Evolutionary conservation across 768 basidiomycete genomes (phyloP).

Genomic region (Kwoniella sp.): DNA sequence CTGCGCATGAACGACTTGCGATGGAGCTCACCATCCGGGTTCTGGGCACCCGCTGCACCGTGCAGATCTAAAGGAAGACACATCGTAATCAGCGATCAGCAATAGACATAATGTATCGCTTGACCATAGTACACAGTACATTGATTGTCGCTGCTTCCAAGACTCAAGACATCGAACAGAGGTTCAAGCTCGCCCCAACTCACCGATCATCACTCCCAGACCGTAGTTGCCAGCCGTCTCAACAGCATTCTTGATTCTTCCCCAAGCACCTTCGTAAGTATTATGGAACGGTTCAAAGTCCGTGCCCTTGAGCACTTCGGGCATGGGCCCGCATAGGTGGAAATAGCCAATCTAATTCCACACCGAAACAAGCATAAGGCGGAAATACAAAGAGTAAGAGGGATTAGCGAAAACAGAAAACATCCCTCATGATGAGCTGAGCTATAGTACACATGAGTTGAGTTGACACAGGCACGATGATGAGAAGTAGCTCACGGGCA

Average conservation of each 20-base stretch:
- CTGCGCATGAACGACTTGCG: background rate
- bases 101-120: too few relatives aligned
- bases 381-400: background rate
- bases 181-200: constrained; percentile 5
- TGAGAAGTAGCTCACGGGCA: constrained; percentile 62
- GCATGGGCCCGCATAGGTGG: constrained; percentile 75
- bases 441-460: background rate
- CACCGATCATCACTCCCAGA: constrained; percentile 74
- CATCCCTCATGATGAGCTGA: background rate
- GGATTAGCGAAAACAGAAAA: constrained; percentile 65
- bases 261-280: constrained; percentile 68
- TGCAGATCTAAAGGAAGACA: constrained; percentile 69
- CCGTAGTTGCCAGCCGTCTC: constrained; percentile 67
- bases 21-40: constrained; percentile 42
- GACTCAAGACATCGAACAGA: too few relatives aligned
- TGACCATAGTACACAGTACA: too few relatives aligned
- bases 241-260: constrained; percentile 63
- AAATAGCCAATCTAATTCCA: constrained; percentile 78
- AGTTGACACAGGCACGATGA: too few relatives aligned
- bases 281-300: constrained; percentile 65
- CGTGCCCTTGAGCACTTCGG: constrained; percentile 67
- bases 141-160: too few relatives aligned
- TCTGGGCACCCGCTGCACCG: constrained; percentile 70
- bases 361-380: too few relatives aligned
- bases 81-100: too few relatives aligned